Base-by-base conservation (phyloP, 148 eudicot genomes). In the Camellia lanceoleosa region DNA sequence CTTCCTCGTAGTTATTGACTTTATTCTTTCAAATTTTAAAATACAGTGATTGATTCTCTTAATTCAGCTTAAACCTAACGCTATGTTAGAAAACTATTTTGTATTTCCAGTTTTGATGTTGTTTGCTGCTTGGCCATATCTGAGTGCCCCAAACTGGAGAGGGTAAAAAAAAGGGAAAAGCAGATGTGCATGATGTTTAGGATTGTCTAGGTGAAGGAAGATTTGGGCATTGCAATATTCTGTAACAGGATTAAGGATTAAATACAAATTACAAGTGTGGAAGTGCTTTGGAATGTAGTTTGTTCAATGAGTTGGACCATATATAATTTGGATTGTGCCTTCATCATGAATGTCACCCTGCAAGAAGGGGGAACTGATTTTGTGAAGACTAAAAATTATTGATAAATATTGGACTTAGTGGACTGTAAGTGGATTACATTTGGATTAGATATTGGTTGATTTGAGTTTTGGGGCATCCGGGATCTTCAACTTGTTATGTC, bases 151-250 rank as follows among this genome's bases (percentile, higher is more conserved):
- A 11, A 13, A 23, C 3, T 12, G 62, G 3, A 13, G 5, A 30
- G 3, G 3, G 14, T 15, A 5, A 12, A 5, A 20, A 8, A 12
- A 14, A 19, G 9, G 2, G 58, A 20, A 55, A 1, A 20, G 1
- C 46, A 38, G 11, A 41, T 10, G 18, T 67, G 11, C 16, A 63
- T 3, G 9, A 67, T 67, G 70, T 67, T 67, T 5, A 41, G 44
- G 70, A n/a, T 67, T 41, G 14, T 67, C 69, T 38, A 66, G 41
- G 8, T 38, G 69, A 66, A 30, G 43, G 69, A 66, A 66, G 69
- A 11, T 66, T 3, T 13, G 4, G 59, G 59, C 20, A 42, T 44
- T 68, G 52, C 49, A 1, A 43, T 68, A 6, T 44, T 44, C 41
- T 64, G 30, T 64, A 7, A 23, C 41, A 3, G 72, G 20, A 68